A percentile compares a stretch with the other conserved stretches of the same genome.
Evolutionary conservation across 2,329 filamentous ascomycete genomes (phyloP).

Genomic region (Colletotrichum acutatum): DNA sequence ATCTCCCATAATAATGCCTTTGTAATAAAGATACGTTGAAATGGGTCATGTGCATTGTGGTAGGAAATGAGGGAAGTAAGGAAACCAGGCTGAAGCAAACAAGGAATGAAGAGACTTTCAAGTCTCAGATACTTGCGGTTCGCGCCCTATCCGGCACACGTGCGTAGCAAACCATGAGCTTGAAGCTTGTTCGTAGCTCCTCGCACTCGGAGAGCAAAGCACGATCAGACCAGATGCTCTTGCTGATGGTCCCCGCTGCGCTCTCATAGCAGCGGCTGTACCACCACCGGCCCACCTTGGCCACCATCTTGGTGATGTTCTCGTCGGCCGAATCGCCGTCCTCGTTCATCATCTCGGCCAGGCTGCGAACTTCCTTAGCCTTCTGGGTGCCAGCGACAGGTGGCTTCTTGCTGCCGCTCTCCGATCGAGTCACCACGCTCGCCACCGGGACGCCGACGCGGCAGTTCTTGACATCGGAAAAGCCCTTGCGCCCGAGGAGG

Average conservation of each 20-base stretch:
- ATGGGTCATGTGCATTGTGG: background rate
- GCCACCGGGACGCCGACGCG: constrained; percentile 82
- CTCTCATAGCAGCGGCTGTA: constrained; percentile 92
- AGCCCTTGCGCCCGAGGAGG: constrained; percentile 75
- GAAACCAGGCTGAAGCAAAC: constrained; percentile 4
- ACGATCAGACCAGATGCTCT: constrained; percentile 82
- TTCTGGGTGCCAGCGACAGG: constrained; percentile 38
- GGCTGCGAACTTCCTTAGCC: constrained; percentile 59
- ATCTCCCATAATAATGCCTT: constrained; percentile 6
- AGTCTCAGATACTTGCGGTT: constrained; percentile 57
- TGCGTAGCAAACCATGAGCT: constrained; percentile 90
- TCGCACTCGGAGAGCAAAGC: constrained; percentile 85
- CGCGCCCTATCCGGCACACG: constrained; percentile 75
- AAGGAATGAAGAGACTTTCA: background rate
- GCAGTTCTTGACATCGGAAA: constrained; percentile 78
- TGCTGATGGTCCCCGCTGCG: constrained; percentile 61
- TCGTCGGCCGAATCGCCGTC: constrained; percentile 79
- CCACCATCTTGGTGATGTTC: constrained; percentile 91
- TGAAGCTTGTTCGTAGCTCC: constrained; percentile 86
- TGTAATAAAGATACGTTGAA: constrained; percentile 2
- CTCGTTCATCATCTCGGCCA: constrained; percentile 80
- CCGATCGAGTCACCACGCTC: constrained; percentile 54
- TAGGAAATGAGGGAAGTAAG: background rate
- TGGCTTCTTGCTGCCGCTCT: constrained; percentile 32
- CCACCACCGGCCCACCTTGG: constrained; percentile 95